A percentile compares a stretch with the other conserved stretches of the same genome.
These are phyloP conservation scores for Megacollybia marginata DNA, from an alignment of 768 basidiomycete genomes.

Conservation along the genomic window DNA sequence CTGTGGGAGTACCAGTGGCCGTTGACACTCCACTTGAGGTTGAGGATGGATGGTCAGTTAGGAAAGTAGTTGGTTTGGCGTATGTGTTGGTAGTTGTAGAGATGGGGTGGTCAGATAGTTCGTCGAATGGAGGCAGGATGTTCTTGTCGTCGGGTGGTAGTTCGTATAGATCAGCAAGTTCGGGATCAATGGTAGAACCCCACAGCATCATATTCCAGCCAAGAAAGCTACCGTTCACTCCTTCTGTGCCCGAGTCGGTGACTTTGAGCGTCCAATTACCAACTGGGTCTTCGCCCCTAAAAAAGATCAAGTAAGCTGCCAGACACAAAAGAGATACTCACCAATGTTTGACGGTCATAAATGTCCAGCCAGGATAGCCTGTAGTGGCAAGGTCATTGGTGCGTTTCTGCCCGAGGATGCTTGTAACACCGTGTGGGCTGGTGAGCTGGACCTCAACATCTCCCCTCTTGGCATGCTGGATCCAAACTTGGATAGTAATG, in stretches of 20 bases:
- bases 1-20: slow-evolving; percentile 33
- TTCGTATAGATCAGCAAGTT: slow-evolving; percentile 54
- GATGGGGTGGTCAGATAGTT: slow-evolving; percentile 28
- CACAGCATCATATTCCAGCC: slow-evolving; percentile 92
- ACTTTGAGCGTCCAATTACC: slow-evolving; percentile 90
- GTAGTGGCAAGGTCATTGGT: slow-evolving; percentile 50
- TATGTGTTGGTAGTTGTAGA: slow-evolving; percentile 50
- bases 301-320: slow-evolving; percentile 9
- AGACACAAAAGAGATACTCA: slow-evolving; percentile 28
- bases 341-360: slow-evolving; percentile 99
- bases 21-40: slow-evolving; percentile 13
- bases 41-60: slow-evolving; percentile 68
- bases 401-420: slow-evolving; percentile 73
- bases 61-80: slow-evolving; percentile 78
- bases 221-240: slow-evolving; percentile 61
- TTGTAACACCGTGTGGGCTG: slow-evolving; percentile 82
- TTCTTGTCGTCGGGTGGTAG: slow-evolving; percentile 46
- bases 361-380: slow-evolving; percentile 94
- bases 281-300: slow-evolving; percentile 86
- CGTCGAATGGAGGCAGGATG: slow-evolving; percentile 40
- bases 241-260: slow-evolving; percentile 60
- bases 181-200: slow-evolving; percentile 78
- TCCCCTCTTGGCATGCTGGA: slow-evolving; percentile 77
- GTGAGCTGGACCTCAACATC: slow-evolving; percentile 88
- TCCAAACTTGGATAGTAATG: slow-evolving; percentile 88